These are phyloP conservation scores for Tylopilus intermedius DNA, from an alignment of 768 basidiomycete species.

Conservation along the genomic window DNA sequence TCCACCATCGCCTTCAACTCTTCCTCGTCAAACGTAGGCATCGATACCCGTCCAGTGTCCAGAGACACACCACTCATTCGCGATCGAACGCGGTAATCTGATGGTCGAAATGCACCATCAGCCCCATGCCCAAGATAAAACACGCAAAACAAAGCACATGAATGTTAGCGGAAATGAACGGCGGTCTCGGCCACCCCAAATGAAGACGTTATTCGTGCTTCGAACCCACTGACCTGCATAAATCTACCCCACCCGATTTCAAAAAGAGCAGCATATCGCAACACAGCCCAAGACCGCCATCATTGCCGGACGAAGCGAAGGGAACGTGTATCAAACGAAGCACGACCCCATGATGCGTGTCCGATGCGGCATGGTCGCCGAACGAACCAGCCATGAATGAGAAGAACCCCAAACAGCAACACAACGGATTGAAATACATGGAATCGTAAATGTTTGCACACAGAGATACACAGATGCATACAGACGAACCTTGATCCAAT, in stretches of 20 bases:
- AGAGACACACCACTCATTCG: not conserved
- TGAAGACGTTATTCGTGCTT: not conserved
- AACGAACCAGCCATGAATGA: not conserved
- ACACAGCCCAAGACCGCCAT: not conserved
- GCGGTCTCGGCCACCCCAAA: slow-evolving; percentile 4
- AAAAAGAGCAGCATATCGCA: not conserved
- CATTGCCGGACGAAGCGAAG: not conserved
- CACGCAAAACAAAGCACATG: not conserved
- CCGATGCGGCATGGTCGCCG: not conserved
- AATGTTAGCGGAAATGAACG: slow-evolving; percentile 10
- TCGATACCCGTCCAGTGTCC: not conserved
- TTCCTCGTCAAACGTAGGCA: slow-evolving; percentile 40
- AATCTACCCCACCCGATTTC: not conserved
- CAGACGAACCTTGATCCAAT: slow-evolving; percentile 12
- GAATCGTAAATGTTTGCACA: not conserved
- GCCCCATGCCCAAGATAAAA: not conserved
- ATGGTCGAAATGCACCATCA: not conserved
- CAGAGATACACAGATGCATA: slow-evolving; percentile 2
- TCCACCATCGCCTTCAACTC: slow-evolving; percentile 48
- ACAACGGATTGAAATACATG: not conserved
- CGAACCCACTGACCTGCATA: slow-evolving; percentile 42
- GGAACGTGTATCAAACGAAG: slow-evolving; percentile 17
- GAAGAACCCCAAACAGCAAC: not conserved
- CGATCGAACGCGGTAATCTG: not conserved
- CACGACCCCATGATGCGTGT: slow-evolving; percentile 1